phyloP scores from a whole-genome alignment of 2,329 filamentous ascomycete species.

The Botrytis medusae region DNA sequence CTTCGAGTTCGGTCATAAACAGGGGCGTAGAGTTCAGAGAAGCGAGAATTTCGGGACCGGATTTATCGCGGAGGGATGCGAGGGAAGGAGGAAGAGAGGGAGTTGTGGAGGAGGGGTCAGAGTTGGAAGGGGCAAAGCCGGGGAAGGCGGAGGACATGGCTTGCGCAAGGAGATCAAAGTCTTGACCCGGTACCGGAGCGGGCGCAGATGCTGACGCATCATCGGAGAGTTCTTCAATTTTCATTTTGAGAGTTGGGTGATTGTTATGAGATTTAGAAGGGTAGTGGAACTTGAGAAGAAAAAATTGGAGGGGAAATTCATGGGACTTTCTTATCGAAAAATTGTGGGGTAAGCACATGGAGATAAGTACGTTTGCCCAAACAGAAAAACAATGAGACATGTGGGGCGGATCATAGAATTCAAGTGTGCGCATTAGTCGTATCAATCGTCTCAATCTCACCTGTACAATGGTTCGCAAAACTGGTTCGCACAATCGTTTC shows the following conservation, averaged over 20 bases:
- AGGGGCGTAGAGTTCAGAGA: slow-evolving; percentile 74
- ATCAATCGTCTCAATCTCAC: slow-evolving; percentile 8
- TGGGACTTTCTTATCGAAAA: slow-evolving; percentile 14
- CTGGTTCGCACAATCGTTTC: slow-evolving; percentile 17
- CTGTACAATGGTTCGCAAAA: slow-evolving; percentile 17
- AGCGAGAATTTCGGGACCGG: slow-evolving; percentile 58
- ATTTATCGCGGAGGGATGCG: slow-evolving; percentile 55
- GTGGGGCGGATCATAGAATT: not conserved
- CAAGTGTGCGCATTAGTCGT: not conserved
- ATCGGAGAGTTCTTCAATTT: slow-evolving; percentile 35
- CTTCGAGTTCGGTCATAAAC: slow-evolving; percentile 93
- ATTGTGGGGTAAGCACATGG: slow-evolving; percentile 15
- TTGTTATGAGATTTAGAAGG: not conserved
- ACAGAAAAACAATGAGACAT: not conserved
- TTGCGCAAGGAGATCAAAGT: slow-evolving; percentile 35
- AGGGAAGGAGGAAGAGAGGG: slow-evolving; percentile 55
- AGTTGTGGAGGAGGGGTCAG: slow-evolving; percentile 34
- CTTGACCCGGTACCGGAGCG: slow-evolving; percentile 6
- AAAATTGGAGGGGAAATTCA: slow-evolving; percentile 24
- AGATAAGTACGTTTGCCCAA: slow-evolving; percentile 18
- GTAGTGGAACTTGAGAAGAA: slow-evolving; percentile 3
- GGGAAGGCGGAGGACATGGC: slow-evolving; percentile 31
- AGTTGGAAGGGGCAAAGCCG: slow-evolving; percentile 18
- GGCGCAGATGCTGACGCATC: slow-evolving; percentile 25
- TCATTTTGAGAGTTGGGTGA: slow-evolving; percentile 29